Conservation (phyloP, 345 rosid species). For the Acer saccharum region DNA sequence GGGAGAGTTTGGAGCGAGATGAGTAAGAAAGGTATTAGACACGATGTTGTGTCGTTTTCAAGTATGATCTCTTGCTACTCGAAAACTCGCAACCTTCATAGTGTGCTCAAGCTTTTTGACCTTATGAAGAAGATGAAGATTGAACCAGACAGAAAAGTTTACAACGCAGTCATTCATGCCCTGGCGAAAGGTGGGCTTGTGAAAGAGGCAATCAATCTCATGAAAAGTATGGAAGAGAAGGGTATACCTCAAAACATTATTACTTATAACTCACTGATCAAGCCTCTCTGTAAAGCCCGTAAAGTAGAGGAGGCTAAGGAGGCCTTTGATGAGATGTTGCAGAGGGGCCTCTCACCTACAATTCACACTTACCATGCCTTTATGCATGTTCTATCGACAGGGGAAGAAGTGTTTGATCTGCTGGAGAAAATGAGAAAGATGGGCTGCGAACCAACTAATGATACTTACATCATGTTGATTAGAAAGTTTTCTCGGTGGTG, state of each 20-base stretch:
- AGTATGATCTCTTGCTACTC: constrained; percentile 82
- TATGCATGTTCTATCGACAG: constrained; percentile 56
- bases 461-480: constrained; percentile 82
- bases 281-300: constrained; percentile 72
- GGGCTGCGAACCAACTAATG: constrained; percentile 71
- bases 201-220: constrained; percentile 61
- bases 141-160: constrained; percentile 83
- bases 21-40: constrained; percentile 56
- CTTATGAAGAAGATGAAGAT: constrained; percentile 58
- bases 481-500: constrained; percentile 89
- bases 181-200: constrained; percentile 77
- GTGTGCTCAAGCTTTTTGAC: constrained; percentile 68
- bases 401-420: constrained; percentile 73
- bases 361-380: constrained; percentile 80
- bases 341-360: constrained; percentile 53
- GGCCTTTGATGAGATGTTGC: constrained; percentile 69
- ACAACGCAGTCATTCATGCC: constrained; percentile 78
- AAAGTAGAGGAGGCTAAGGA: constrained; percentile 61
- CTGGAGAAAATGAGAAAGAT: constrained; percentile 69
- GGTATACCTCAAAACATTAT: constrained; percentile 63
- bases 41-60: constrained; percentile 78
- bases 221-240: constrained; percentile 77
- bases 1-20: constrained; percentile 91
- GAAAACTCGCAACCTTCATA: constrained; percentile 62
- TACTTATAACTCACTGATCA: constrained; percentile 81